Conservation (phyloP, 2,329 filamentous ascomycete species). For the Berkeleyomyces rouxiae region DNA sequence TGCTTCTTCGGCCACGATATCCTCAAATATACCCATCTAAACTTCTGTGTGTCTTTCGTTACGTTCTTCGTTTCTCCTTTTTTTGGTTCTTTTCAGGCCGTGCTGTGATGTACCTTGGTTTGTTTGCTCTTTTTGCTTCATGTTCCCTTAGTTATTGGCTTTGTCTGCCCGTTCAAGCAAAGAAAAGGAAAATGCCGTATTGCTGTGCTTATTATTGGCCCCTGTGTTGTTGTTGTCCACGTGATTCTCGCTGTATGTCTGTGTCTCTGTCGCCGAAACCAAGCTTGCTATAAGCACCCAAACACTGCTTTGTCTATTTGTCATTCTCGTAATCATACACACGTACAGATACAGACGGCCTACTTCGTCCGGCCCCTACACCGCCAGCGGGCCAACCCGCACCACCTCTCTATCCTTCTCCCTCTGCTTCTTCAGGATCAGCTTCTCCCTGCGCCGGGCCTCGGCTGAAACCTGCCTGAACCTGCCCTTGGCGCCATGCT, state of each 20-base stretch:
- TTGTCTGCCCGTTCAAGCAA: neutral
- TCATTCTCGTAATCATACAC: neutral
- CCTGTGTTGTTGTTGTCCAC: too few species aligned
- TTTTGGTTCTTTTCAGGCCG: conserved; percentile 15
- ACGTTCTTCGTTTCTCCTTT: conserved; percentile 12
- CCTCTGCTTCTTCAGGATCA: conserved; percentile 21
- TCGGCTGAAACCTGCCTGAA: conserved; percentile 37
- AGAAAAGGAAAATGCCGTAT: neutral
- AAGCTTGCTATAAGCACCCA: neutral
- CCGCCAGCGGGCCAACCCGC: conserved; percentile 33
- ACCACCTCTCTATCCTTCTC: conserved; percentile 33
- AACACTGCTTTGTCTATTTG: neutral
- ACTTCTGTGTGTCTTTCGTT: conserved; percentile 3
- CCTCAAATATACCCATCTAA: conserved; percentile 13
- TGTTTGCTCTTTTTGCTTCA: neutral
- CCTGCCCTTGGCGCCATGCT: conserved; percentile 57
- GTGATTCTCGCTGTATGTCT: neutral
- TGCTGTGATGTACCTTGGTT: neutral
- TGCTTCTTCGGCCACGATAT: conserved; percentile 6
- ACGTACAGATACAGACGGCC: neutral
- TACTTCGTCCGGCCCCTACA: neutral
- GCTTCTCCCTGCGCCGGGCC: conserved; percentile 30
- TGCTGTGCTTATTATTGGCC: too few species aligned
- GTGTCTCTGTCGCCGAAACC: neutral
- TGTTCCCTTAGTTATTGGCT: neutral